These are phyloP conservation scores for Rhizoclosmatium globosum DNA, from an alignment of 192 early-diverging fungal species.

Conservation along the genomic window DNA sequence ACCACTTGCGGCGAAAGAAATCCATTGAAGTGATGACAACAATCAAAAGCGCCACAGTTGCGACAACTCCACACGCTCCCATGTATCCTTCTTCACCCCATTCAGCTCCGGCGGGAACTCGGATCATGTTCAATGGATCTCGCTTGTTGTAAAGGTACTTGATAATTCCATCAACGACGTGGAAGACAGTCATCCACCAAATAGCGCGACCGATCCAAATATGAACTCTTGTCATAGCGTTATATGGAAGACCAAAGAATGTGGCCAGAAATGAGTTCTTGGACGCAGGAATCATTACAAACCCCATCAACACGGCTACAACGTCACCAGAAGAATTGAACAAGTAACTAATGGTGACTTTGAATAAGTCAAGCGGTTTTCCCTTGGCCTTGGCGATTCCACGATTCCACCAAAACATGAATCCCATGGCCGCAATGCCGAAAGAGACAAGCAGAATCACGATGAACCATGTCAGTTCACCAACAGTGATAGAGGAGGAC, in stretches of 20 bases:
- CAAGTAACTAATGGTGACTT: neutral
- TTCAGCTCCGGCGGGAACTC: neutral
- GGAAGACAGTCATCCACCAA: conserved; percentile 9
- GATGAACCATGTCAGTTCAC: conserved; percentile 9
- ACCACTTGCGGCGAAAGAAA: conserved; percentile 34
- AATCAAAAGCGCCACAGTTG: conserved; percentile 16
- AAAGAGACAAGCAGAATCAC: neutral
- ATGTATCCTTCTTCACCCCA: neutral
- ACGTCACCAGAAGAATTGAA: conserved; percentile 28
- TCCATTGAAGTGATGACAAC: conserved; percentile 30
- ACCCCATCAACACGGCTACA: conserved; percentile 28
- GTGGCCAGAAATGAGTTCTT: conserved; percentile 36
- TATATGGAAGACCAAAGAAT: conserved; percentile 39
- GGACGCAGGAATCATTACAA: conserved; percentile 25
- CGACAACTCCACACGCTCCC: neutral
- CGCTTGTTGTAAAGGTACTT: neutral
- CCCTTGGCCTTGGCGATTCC: neutral
- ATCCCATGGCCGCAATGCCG: neutral
- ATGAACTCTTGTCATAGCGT: conserved; percentile 31
- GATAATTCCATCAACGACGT: neutral
- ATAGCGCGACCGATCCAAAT: conserved; percentile 41
- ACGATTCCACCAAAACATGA: neutral
- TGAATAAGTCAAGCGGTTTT: neutral
- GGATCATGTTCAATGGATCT: neutral
- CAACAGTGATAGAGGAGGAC: neutral